Evolutionary conservation across 2,329 filamentous ascomycete species (phyloP).

Genomic region (Keithomyces neogunnii): DNA sequence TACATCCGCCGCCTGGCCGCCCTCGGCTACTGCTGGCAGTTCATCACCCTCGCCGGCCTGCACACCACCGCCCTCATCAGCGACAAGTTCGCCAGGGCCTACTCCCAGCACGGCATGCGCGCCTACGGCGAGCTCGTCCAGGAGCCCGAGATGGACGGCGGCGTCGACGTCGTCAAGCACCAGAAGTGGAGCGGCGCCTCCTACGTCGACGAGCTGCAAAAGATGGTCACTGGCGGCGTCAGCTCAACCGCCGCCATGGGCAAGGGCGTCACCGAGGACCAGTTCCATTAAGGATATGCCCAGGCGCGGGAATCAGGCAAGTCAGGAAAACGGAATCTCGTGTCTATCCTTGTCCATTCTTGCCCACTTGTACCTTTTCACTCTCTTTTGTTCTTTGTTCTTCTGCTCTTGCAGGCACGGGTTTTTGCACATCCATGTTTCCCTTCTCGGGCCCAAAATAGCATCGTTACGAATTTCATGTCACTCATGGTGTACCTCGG

Average conservation of each 20-base stretch:
- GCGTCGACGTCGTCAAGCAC: constrained; percentile 93
- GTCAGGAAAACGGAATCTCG: background rate
- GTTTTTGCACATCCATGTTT: no score
- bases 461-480: no score
- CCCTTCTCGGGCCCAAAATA: no score
- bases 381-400: no score
- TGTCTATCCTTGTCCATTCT: background rate
- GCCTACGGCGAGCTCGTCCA: constrained; percentile 96
- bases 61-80: constrained; percentile 92
- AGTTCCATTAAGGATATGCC: constrained; percentile 49
- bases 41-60: constrained; percentile 96
- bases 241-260: constrained; percentile 94
- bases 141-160: constrained; percentile 88
- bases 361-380: no score
- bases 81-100: constrained; percentile 80
- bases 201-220: constrained; percentile 89
- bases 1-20: constrained; percentile 84
- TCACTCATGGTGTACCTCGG: no score
- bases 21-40: constrained; percentile 98
- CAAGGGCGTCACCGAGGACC: constrained; percentile 94
- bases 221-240: constrained; percentile 94
- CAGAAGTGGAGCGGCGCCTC: constrained; percentile 98
- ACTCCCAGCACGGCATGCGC: constrained; percentile 76
- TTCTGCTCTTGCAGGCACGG: no score
- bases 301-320: background rate